phyloP scores from a whole-genome alignment of 169 alveolate genomes.

The Babesia caballi region DNA sequence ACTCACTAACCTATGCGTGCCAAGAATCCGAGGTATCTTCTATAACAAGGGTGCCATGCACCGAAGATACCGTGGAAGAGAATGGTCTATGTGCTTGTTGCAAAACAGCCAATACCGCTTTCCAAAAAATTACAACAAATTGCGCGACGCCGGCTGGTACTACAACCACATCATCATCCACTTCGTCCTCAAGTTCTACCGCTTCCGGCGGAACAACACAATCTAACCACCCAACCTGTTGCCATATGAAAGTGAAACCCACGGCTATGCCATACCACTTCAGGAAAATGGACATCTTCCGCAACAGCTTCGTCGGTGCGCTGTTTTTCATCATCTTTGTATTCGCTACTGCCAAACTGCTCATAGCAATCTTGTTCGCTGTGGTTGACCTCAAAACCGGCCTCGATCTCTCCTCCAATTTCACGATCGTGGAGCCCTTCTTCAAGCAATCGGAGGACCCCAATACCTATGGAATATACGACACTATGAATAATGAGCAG shows the following conservation, averaged over 20 bases:
- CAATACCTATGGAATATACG: background rate
- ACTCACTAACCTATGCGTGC: background rate
- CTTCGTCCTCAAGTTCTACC: too few species aligned
- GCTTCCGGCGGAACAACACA: background rate
- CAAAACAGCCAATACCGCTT: background rate
- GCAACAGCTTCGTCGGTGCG: constrained; percentile 21
- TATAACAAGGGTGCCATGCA: background rate
- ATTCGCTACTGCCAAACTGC: constrained; percentile 23
- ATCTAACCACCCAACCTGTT: constrained; percentile 2
- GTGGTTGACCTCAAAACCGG: background rate
- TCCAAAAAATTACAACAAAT: too few species aligned
- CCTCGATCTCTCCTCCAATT: constrained; percentile 15
- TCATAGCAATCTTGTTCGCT: background rate
- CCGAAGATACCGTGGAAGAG: background rate
- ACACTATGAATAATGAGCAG: background rate
- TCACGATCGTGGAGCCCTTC: constrained; percentile 1
- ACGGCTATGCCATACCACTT: constrained; percentile 49
- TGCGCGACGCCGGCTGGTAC: too few species aligned
- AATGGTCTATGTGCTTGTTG: constrained; percentile 10
- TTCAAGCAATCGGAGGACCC: constrained; percentile 4
- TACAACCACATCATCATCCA: too few species aligned
- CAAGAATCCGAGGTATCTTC: background rate
- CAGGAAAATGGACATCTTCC: constrained; percentile 27
- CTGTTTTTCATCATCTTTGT: constrained; percentile 11
- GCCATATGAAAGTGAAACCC: constrained; percentile 49